Evolutionary conservation across 148 eudicot genomes (phyloP), one percentile per base, ranked within the genome.

Genomic region (Chenopodium album): DNA sequence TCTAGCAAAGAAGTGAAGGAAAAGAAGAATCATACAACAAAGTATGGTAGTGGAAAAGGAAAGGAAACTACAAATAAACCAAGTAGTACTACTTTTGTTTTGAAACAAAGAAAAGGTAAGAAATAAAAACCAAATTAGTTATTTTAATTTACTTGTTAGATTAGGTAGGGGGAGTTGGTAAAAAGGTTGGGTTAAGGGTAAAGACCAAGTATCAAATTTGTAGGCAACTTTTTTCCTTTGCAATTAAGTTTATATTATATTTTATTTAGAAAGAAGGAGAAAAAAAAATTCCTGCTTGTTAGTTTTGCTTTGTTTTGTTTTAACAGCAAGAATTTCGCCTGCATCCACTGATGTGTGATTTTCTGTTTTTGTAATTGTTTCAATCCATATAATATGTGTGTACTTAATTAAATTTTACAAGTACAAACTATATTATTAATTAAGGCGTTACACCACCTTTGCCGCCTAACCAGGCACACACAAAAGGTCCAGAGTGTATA

Each of bases 91-190:
- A 34, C 50, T 63, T 62, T 62, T 67, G 73, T 59, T 77, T 77
- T 82, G 77, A 84, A 83, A 89, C 87, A 85, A 74, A 87, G 56
- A 60, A 79, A 84, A 87, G 89, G 89, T 76, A 85, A 88, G 87
- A 82, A 85, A 84, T 70, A 75, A 52, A 78, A 84, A 59, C 26
- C 81, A 41, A 62, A 63, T 69, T 84, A 84, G 59, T 31, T 72
- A 46, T 12, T 44, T 26, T 54, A 46, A 2, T 26, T 29, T 20
- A 19, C 44, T 41, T 47, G 20, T 47, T 63, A 22, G 46, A 47
- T 47, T 74, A 73, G 62, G 77, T 26, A 48, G 60, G 9, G 29
- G 63, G 54, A 23, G 31, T 73, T 73, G 62, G 77, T 74, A 74
- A 52, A 74, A 13, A 52, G 72, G 71, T 20, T n/a, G 23, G 9